Evolutionary conservation across 768 basidiomycete genomes (phyloP).

Genomic region (Tremella yokohamensis): DNA sequence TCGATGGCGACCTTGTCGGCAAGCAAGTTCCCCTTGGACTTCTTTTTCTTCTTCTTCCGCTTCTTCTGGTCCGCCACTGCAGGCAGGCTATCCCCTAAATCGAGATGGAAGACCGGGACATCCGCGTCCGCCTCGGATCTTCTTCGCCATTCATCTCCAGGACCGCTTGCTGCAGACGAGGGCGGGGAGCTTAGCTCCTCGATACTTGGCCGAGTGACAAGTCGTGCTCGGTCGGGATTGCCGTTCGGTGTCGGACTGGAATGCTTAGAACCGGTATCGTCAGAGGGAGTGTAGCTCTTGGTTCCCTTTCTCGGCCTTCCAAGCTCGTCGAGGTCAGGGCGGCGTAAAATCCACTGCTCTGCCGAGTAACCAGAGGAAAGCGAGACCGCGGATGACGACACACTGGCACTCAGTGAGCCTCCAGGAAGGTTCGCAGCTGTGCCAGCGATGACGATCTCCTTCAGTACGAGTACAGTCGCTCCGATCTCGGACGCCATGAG

Average conservation of each 20-base stretch:
- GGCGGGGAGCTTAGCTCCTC: background rate
- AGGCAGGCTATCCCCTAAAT: conserved; percentile 11
- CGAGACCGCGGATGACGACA: conserved; percentile 6
- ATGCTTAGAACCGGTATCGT: background rate
- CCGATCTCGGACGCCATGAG: conserved; percentile 94
- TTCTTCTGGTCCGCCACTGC: background rate
- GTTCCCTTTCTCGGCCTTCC: conserved; percentile 19
- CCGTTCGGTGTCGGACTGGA: background rate
- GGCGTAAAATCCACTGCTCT: conserved; percentile 10
- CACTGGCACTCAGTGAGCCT: conserved; percentile 4
- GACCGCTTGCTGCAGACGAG: background rate
- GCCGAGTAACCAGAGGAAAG: conserved; percentile 3
- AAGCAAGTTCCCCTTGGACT: background rate
- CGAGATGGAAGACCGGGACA: conserved; percentile 24
- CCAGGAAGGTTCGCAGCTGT: background rate
- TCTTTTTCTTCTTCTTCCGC: no score
- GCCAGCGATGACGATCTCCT: conserved; percentile 60
- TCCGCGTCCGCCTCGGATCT: conserved; percentile 9
- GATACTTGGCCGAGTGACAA: background rate
- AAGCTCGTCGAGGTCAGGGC: conserved; percentile 19
- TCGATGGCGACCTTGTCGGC: background rate
- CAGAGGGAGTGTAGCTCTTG: background rate
- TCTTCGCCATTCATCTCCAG: background rate
- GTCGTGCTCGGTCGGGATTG: background rate
- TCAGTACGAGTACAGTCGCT: conserved; percentile 83